Conservation (phyloP, 148 eudicot species). For the Rhododendron williamsianum region DNA sequence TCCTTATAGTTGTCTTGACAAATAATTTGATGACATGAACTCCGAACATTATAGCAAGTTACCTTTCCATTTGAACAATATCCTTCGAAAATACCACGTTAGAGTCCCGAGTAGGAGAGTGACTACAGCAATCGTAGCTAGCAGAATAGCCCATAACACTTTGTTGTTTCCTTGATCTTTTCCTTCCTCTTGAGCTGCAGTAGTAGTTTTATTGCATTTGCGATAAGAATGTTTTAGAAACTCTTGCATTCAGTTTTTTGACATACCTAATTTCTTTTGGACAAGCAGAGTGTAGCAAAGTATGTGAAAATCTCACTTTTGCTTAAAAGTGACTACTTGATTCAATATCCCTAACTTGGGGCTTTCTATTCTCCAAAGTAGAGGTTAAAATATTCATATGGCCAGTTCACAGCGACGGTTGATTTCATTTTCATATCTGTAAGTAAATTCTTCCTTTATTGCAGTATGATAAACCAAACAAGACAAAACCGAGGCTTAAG, state of each 20-base stretch:
- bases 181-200: slow-evolving; percentile 19
- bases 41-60: background rate
- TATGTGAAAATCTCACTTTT: background rate
- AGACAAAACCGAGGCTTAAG: background rate
- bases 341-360: background rate
- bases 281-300: background rate
- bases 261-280: background rate
- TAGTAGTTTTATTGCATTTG: background rate
- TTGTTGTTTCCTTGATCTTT: slow-evolving; percentile 3
- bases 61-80: slow-evolving; percentile 17
- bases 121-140: slow-evolving; percentile 11
- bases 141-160: slow-evolving; percentile 12
- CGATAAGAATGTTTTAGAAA: background rate
- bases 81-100: slow-evolving; percentile 7
- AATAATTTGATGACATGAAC: background rate
- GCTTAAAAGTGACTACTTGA: background rate
- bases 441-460: background rate
- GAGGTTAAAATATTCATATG: background rate
- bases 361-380: background rate
- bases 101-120: slow-evolving; percentile 15
- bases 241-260: background rate
- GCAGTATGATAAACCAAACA: background rate
- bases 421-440: too few species aligned
- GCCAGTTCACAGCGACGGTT: background rate
- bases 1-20: background rate